Conservation (phyloP, 768 basidiomycete species). For the Hortiboletus flavorubellus region DNA sequence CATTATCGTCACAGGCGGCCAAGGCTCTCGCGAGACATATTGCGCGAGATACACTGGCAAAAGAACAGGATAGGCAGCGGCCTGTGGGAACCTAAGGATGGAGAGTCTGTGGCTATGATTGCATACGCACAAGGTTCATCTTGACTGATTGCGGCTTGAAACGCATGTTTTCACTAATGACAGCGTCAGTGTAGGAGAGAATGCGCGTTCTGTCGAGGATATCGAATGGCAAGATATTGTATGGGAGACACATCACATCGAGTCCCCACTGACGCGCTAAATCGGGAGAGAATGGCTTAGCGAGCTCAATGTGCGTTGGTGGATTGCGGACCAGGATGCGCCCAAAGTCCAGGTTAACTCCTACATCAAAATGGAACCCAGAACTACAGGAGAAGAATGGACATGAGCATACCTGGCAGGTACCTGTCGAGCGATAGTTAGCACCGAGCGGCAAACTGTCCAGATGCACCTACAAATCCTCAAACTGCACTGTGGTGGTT, state of each 20-base stretch:
- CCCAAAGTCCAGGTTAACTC: constrained; percentile 36
- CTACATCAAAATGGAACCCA: constrained; percentile 8
- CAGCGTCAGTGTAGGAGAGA: constrained; percentile 36
- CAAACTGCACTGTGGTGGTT: constrained; percentile 33
- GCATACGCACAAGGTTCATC: constrained; percentile 48
- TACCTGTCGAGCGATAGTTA: constrained; percentile 25
- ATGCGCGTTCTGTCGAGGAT: constrained; percentile 37
- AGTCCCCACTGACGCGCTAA: constrained; percentile 46
- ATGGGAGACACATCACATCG: constrained; percentile 56
- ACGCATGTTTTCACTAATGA: constrained; percentile 36
- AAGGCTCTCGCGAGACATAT: constrained; percentile 37
- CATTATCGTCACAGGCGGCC: constrained; percentile 29
- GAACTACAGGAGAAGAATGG: not conserved
- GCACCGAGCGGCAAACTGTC: not conserved
- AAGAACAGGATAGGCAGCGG: constrained; percentile 59
- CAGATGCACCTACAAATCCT: constrained; percentile 45
- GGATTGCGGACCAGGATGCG: constrained; percentile 38
- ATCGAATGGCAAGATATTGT: constrained; percentile 50
- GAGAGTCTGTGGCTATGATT: not conserved
- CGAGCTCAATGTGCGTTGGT: constrained; percentile 19
- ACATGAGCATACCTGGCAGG: constrained; percentile 24
- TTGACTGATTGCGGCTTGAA: constrained; percentile 45
- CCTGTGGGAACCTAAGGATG: constrained; percentile 32
- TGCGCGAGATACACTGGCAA: constrained; percentile 61
- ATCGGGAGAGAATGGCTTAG: constrained; percentile 47